phyloP scores from a whole-genome alignment of 2,329 filamentous ascomycete genomes.

The Domatiomyces catenatus region DNA sequence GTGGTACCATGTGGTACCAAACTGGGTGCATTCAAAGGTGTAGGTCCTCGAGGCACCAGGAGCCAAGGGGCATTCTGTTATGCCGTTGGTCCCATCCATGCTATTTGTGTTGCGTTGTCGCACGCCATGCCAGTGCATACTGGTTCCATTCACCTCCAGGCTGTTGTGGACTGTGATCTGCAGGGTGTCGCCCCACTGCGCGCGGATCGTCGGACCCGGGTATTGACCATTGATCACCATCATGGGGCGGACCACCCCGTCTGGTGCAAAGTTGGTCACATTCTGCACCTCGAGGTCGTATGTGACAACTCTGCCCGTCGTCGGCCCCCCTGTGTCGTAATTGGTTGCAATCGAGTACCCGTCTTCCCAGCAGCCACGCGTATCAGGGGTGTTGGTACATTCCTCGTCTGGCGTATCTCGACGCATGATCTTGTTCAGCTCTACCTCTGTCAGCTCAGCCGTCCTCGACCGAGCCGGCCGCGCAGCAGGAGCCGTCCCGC shows the following conservation, averaged over 20 bases:
- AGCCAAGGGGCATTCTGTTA: slow-evolving; percentile 38
- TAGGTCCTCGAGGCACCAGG: slow-evolving; percentile 42
- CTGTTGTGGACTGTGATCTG: slow-evolving; percentile 41
- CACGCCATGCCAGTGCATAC: slow-evolving; percentile 49
- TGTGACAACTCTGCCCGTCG: slow-evolving; percentile 14
- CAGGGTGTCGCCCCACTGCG: slow-evolving; percentile 46
- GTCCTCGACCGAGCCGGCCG: too few relatives aligned
- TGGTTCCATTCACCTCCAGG: slow-evolving; percentile 41
- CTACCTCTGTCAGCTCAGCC: slow-evolving; percentile 9
- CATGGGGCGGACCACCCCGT: slow-evolving; percentile 29
- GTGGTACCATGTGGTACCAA: slow-evolving; percentile 47
- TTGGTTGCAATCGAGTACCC: slow-evolving; percentile 18
- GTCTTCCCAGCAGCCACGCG: slow-evolving; percentile 17
- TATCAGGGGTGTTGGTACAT: slow-evolving; percentile 15
- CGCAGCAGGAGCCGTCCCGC: not conserved
- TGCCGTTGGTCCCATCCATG: slow-evolving; percentile 41
- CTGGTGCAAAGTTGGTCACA: slow-evolving; percentile 26
- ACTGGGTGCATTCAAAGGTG: slow-evolving; percentile 40
- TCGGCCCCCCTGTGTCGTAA: slow-evolving; percentile 17
- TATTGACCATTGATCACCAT: slow-evolving; percentile 45
- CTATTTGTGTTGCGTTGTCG: slow-evolving; percentile 40
- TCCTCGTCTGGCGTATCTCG: slow-evolving; percentile 6
- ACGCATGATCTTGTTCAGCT: slow-evolving; percentile 3
- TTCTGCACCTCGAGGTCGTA: slow-evolving; percentile 16
- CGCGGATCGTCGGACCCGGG: slow-evolving; percentile 51